Conservation (phyloP, 805 yeast genomes). For the Metschnikowia matae region DNA sequence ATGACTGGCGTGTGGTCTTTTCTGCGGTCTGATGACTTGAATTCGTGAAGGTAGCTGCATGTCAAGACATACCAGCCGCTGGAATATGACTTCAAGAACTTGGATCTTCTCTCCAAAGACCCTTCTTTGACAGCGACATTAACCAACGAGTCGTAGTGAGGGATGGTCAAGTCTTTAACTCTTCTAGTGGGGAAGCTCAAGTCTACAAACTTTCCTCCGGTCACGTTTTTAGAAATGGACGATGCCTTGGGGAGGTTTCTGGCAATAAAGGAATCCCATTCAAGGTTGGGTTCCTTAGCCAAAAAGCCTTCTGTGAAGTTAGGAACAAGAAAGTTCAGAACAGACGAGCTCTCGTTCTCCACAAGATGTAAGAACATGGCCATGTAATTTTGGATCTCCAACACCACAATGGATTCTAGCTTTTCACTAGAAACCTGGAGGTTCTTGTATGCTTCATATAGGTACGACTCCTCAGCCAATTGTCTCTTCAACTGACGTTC, state of each 20-base stretch:
- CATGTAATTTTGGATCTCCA: slow-evolving; percentile 80
- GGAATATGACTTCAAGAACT: slow-evolving; percentile 86
- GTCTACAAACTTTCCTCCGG: slow-evolving; percentile 39
- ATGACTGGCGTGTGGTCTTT: slow-evolving; percentile 78
- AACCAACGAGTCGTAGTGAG: slow-evolving; percentile 64
- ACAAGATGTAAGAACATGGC: slow-evolving; percentile 66
- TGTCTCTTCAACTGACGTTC: slow-evolving; percentile 78
- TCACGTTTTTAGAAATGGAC: slow-evolving; percentile 21
- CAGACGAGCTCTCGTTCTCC: slow-evolving; percentile 69
- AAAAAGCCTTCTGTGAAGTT: slow-evolving; percentile 55
- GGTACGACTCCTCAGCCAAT: slow-evolving; percentile 75
- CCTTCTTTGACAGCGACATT: slow-evolving; percentile 68
- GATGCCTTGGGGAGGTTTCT: slow-evolving; percentile 49
- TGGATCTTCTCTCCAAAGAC: slow-evolving; percentile 81
- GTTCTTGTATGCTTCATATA: slow-evolving; percentile 85
- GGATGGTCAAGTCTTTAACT: slow-evolving; percentile 54
- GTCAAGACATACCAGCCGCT: slow-evolving; percentile 90
- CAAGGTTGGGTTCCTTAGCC: slow-evolving; percentile 72
- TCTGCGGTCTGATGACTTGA: slow-evolving; percentile 76
- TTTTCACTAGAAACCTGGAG: slow-evolving; percentile 85
- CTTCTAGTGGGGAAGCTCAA: slow-evolving; percentile 36
- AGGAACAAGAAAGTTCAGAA: slow-evolving; percentile 62
- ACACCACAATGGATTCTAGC: slow-evolving; percentile 77
- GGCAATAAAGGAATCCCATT: slow-evolving; percentile 82
- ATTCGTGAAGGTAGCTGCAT: slow-evolving; percentile 84